Conservation (phyloP, 371 early-diverging fungal genomes). For the Blakeslea trispora region DNA sequence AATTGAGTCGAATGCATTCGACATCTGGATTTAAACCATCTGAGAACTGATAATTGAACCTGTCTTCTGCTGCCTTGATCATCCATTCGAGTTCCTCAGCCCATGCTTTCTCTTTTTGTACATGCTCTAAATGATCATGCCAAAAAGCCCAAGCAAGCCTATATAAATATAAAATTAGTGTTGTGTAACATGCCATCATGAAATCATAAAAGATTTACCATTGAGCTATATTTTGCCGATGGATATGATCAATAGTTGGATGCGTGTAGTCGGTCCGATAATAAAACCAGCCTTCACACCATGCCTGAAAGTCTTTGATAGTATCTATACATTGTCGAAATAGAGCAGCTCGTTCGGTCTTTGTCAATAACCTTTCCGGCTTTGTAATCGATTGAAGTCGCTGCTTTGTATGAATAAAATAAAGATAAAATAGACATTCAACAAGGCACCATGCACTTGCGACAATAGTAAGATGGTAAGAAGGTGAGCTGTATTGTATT, state of each 20-base stretch:
- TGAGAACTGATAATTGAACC: conserved; percentile 44
- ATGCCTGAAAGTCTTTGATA: conserved; percentile 36
- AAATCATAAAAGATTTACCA: conserved; percentile 35
- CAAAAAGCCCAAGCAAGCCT: conserved; percentile 65
- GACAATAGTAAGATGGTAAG: no score
- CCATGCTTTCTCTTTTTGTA: conserved; percentile 31
- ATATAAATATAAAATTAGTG: conserved; percentile 2
- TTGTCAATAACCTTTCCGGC: conserved; percentile 18
- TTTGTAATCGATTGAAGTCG: conserved; percentile 32
- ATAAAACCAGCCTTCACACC: conserved; percentile 59
- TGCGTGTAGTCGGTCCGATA: conserved; percentile 32
- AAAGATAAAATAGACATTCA: conserved; percentile 47
- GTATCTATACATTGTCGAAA: conserved; percentile 51
- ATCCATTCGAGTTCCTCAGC: conserved; percentile 53
- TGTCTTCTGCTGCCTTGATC: conserved; percentile 43
- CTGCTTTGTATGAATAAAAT: conserved; percentile 32
- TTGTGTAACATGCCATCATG: background rate
- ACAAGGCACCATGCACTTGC: conserved; percentile 1
- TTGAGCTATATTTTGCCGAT: conserved; percentile 48
- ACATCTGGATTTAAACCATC: conserved; percentile 55
- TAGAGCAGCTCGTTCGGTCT: conserved; percentile 32
- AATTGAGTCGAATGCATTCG: conserved; percentile 57
- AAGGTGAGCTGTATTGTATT: no score
- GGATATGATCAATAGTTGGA: conserved; percentile 47
- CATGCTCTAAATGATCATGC: conserved; percentile 45